Evolutionary conservation across 75 land plant species (phyloP).

Genomic region (Pinus tabuliformis): DNA sequence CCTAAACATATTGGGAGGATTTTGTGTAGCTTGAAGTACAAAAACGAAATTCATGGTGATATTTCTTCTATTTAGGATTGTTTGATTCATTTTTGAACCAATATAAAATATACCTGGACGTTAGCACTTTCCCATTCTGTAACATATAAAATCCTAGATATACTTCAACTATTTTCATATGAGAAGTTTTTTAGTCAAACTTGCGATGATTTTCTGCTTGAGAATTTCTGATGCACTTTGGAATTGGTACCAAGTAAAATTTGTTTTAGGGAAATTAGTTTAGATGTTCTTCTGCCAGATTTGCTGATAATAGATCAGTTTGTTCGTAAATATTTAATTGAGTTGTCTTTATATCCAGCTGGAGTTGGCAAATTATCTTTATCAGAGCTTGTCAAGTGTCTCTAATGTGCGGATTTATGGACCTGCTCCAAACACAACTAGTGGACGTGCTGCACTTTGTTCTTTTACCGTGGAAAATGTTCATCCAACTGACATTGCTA

Average conservation of each 20-base stretch:
- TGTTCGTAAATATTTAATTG: not conserved
- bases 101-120: no score
- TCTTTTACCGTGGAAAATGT: conserved; percentile 72
- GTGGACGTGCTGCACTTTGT: conserved; percentile 84
- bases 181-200: not conserved
- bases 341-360: conserved; percentile 23
- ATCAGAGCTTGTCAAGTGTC: conserved; percentile 48
- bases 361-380: conserved; percentile 70
- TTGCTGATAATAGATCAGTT: conserved; percentile 1
- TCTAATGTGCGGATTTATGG: conserved; percentile 76
- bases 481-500: conserved; percentile 86
- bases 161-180: not conserved
- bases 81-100: no score
- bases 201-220: not conserved
- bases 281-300: not conserved
- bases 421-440: conserved; percentile 47
- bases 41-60: no score
- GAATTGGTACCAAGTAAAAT: not conserved
- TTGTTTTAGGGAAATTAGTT: not conserved
- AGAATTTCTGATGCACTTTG: not conserved
- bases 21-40: no score
- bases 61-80: no score
- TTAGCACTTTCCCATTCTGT: not conserved
- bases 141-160: not conserved
- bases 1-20: no score